Evolutionary conservation across 2,329 filamentous ascomycete species (phyloP), one percentile per base, ranked within the genome.

Genomic region (Torrubiella hemipterigena): DNA sequence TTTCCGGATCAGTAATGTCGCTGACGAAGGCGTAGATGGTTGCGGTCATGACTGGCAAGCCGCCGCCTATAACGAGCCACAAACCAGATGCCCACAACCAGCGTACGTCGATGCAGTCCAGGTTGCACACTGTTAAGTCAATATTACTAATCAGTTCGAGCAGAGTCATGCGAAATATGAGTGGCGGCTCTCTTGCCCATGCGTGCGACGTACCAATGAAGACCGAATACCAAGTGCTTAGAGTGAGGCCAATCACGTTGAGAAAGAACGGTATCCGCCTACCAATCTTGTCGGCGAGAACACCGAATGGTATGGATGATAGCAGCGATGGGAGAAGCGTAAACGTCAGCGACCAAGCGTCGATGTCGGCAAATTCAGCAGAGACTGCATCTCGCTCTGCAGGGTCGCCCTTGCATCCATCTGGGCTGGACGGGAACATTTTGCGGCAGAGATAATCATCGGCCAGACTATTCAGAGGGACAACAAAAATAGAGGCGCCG

Each of bases 21-120:
- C 29, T 30, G 12, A 29, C 20, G 5, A 29, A 14, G 17, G 27
- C 17, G 14, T 30, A 34, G 15, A 34, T 18, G 16, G 12, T 13
- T 9, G 27, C 32, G 21, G 17, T 18, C 6, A 30, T 20, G 12
- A 34, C 32, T 3, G 32, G 12, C 10, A 13, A 21, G 6, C 32
- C 32, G 17, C 32, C 32, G 21, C 32, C 32, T n/a, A 34, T 34
- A 11, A 34, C 16, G n/a, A 12, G 25, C 7, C 29, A 30, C 3
- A 34, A 7, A 7, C n/a, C n/a, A n/a, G n/a, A n/a, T n/a, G n/a
- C n/a, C n/a, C n/a, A n/a, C n/a, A n/a, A n/a, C n/a, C n/a, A n/a
- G n/a, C n/a, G n/a, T n/a, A n/a, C n/a, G n/a, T n/a, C n/a, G 32
- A 12, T 10, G 32, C 27, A 17, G 20, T n/a, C 32, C 32, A 34